A percentile compares a stretch with the other conserved stretches of the same genome.
Conservation (phyloP, 352 stramenopile species). For the Phytopythium cucurbitacearum region DNA sequence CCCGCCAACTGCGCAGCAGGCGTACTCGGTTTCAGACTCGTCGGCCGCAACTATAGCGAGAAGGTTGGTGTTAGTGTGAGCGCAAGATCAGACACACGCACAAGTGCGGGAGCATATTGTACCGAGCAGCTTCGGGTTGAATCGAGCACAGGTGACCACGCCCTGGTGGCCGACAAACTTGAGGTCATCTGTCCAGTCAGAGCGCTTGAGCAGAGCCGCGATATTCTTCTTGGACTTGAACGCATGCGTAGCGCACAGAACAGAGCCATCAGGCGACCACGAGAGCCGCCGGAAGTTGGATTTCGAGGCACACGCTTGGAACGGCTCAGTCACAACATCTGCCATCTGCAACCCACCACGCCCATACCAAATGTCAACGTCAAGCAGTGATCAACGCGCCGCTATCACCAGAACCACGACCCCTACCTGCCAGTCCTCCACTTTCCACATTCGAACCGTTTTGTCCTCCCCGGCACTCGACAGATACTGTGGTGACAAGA, state of each 20-base stretch:
- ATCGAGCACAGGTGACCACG: slow-evolving; percentile 77
- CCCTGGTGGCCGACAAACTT: slow-evolving; percentile 83
- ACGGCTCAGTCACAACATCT: slow-evolving; percentile 63
- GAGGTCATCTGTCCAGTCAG: slow-evolving; percentile 77
- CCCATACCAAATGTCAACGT: neutral
- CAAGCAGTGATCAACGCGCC: neutral
- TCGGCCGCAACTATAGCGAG: slow-evolving; percentile 36
- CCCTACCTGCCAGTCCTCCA: slow-evolving; percentile 68
- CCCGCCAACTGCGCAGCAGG: slow-evolving; percentile 77
- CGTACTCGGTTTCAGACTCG: slow-evolving; percentile 74
- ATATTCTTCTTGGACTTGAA: slow-evolving; percentile 89
- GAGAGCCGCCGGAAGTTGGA: slow-evolving; percentile 83
- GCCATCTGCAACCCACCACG: slow-evolving; percentile 16
- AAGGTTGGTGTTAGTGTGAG: neutral
- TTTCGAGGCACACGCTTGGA: slow-evolving; percentile 69
- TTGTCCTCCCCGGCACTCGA: slow-evolving; percentile 86
- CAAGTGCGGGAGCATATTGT: neutral
- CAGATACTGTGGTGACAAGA: slow-evolving; percentile 46
- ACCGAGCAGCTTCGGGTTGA: slow-evolving; percentile 81
- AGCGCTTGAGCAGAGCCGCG: slow-evolving; percentile 67
- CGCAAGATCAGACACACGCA: neutral
- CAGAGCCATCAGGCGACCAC: slow-evolving; percentile 80
- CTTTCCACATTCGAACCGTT: slow-evolving; percentile 78
- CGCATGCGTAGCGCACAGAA: slow-evolving; percentile 77
- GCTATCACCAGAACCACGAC: neutral